Conservation (phyloP, 768 basidiomycete genomes). For the Naganishia onofrii region DNA sequence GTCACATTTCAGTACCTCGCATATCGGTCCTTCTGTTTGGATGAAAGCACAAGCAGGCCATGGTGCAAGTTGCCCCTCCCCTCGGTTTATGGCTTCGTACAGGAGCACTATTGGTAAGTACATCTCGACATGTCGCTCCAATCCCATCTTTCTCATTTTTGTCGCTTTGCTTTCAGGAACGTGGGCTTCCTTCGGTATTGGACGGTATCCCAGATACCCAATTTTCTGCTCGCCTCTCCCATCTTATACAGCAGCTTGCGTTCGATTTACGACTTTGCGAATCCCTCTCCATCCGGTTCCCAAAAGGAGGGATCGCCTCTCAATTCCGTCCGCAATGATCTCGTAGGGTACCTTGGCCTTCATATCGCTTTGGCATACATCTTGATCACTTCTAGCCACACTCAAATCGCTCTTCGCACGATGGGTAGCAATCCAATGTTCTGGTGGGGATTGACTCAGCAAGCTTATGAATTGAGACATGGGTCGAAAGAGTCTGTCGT, state of each 20-base stretch:
- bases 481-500: constrained; percentile 7
- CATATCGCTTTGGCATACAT: constrained; percentile 63
- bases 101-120: constrained; percentile 69
- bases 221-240: constrained; percentile 76
- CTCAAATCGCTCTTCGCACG: constrained; percentile 79
- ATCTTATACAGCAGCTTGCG: constrained; percentile 59
- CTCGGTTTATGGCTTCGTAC: constrained; percentile 76
- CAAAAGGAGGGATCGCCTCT: background rate
- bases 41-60: constrained; percentile 34
- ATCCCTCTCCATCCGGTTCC: background rate
- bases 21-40: constrained; percentile 65
- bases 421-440: constrained; percentile 71
- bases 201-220: constrained; percentile 76
- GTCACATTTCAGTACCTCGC: constrained; percentile 67
- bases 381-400: constrained; percentile 75
- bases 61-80: constrained; percentile 72
- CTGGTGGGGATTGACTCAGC: constrained; percentile 80
- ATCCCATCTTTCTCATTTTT: background rate
- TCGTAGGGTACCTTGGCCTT: constrained; percentile 74
- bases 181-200: constrained; percentile 82
- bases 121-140: background rate
- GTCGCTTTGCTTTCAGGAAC: constrained; percentile 55
- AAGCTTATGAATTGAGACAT: constrained; percentile 54
- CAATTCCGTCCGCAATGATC: constrained; percentile 38
- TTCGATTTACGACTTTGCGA: constrained; percentile 46